Evolutionary conservation across 2,329 filamentous ascomycete genomes (phyloP).

Genomic region (Colletotrichum sp.): DNA sequence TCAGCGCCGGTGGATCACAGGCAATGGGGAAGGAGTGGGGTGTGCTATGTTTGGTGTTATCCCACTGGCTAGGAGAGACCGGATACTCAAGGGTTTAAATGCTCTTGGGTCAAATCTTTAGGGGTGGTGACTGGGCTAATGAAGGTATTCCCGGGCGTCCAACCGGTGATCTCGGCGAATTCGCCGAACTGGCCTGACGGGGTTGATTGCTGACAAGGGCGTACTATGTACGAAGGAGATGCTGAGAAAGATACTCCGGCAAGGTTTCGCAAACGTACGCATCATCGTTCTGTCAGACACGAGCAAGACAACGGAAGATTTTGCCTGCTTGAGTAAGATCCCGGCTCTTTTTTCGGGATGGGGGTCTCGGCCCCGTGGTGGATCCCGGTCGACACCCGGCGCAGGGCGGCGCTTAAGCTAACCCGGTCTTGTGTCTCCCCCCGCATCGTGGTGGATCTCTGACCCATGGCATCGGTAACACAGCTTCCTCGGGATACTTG

Average conservation of each 20-base stretch:
- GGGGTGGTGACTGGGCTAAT: background rate
- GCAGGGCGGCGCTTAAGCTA: background rate
- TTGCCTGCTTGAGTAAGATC: background rate
- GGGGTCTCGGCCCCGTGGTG: background rate
- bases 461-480: background rate
- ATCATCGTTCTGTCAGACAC: background rate
- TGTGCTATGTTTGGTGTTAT: background rate
- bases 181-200: background rate
- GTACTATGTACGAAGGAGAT: background rate
- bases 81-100: fast-evolving
- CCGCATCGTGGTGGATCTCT: background rate
- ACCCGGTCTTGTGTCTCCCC: background rate
- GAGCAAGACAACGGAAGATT: background rate
- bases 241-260: background rate
- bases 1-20: background rate
- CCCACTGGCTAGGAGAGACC: background rate
- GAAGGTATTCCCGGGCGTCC: background rate
- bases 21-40: background rate
- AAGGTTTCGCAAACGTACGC: background rate
- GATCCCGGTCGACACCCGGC: background rate
- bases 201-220: background rate
- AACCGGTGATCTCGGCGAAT: background rate
- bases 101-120: background rate
- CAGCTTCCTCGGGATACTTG: background rate
- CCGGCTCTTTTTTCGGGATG: background rate